These are phyloP conservation scores for Pseudozyma sp. DNA, from an alignment of 1,284 basidiomycete species.

Conservation along the genomic window DNA sequence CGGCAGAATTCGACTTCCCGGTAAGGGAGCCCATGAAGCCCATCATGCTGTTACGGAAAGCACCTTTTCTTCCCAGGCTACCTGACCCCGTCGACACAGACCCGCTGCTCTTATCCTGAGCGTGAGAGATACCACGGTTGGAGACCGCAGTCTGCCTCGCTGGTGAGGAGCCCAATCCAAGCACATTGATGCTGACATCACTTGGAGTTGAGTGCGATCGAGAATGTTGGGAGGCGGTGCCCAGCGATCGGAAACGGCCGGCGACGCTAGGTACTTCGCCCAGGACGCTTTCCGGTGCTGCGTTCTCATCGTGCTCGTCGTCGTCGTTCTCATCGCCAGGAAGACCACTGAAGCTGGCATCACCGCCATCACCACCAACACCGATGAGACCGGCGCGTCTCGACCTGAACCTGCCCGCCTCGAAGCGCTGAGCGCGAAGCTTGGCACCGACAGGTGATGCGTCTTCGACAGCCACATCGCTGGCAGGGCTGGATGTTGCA, in stretches of 20 bases:
- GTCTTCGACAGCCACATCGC: constrained; percentile 12
- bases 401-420: constrained; percentile 25
- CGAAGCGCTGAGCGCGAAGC: constrained; percentile 31
- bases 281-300: constrained; percentile 17
- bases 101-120: constrained; percentile 3
- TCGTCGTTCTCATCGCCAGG: constrained; percentile 18
- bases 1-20: constrained; percentile 15
- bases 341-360: constrained; percentile 17
- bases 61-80: constrained; percentile 25
- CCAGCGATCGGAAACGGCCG: constrained; percentile 24
- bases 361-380: constrained; percentile 21
- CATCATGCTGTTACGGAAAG: constrained; percentile 49
- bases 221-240: constrained; percentile 19
- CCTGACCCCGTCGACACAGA: constrained; percentile 12
- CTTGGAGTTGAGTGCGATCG: constrained; percentile 28
- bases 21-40: constrained; percentile 44
- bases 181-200: constrained; percentile 18
- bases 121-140: constrained; percentile 6
- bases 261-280: constrained; percentile 8
- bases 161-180: constrained; percentile 13
- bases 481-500: constrained; percentile 2
- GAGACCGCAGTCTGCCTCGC: constrained; percentile 3
- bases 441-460: constrained; percentile 26
- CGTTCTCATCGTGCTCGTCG: constrained; percentile 35
- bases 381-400: constrained; percentile 30